Percentiles rank a stretch among this genome's conserved stretches.
phyloP scores from a whole-genome alignment of 148 eudicot species.

The Pouteria glomerata region DNA sequence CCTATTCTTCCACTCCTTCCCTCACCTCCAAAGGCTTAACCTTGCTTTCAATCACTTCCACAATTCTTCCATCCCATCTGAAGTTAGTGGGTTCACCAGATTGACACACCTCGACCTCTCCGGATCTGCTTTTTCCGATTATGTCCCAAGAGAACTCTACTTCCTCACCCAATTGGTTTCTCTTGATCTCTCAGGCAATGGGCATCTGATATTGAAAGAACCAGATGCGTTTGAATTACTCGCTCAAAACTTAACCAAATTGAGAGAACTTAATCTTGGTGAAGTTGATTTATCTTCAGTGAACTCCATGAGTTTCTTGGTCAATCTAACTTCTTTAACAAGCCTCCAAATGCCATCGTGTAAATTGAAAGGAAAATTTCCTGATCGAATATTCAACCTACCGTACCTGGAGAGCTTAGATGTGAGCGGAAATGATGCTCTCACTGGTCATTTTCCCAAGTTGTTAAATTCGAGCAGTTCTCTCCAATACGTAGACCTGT shows the following conservation, averaged over 20 bases:
- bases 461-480: conserved; percentile 12
- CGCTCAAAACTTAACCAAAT: neutral
- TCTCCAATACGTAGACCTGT: conserved; percentile 3
- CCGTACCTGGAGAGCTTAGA: conserved; percentile 10
- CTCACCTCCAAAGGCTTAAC: conserved; percentile 6
- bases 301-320: neutral
- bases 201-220: neutral
- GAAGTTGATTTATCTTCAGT: neutral
- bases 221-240: neutral
- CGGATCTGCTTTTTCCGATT: neutral
- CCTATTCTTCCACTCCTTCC: conserved; percentile 10
- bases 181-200: conserved; percentile 15
- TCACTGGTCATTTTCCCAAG: neutral
- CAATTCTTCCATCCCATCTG: conserved; percentile 1
- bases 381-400: conserved; percentile 11
- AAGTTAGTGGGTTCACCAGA: neutral
- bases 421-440: neutral
- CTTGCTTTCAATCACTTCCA: conserved; percentile 13
- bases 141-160: conserved; percentile 11
- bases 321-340: conserved; percentile 5
- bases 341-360: neutral
- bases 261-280: neutral
- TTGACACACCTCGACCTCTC: conserved; percentile 17
- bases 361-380: conserved; percentile 12
- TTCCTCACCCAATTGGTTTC: conserved; percentile 4